Conservation (phyloP, 2,329 filamentous ascomycete species). For the Cyphellophora europaea region DNA sequence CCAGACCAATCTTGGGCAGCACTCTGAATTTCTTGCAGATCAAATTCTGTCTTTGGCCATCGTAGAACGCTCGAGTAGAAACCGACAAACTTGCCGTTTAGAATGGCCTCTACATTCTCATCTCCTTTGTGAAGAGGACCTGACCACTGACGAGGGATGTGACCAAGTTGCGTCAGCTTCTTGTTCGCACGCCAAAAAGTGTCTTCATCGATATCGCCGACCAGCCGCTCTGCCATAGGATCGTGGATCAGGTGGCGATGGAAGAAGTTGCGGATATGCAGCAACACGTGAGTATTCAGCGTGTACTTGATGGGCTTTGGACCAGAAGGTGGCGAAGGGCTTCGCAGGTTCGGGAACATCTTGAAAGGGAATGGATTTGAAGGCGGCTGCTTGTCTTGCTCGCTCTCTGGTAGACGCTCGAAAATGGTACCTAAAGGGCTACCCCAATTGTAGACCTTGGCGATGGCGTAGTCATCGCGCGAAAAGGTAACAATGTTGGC, state of each 20-base stretch:
- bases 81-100: conserved; percentile 12
- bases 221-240: not conserved
- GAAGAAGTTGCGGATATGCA: conserved; percentile 34
- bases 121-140: not conserved
- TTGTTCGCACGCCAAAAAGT: conserved; percentile 16
- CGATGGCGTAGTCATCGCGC: conserved; percentile 16
- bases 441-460: conserved; percentile 19
- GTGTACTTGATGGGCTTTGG: conserved; percentile 10
- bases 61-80: conserved; percentile 27
- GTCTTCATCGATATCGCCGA: conserved; percentile 8
- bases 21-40: conserved; percentile 24
- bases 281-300: conserved; percentile 23
- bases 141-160: conserved; percentile 12
- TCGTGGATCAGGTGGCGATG: conserved; percentile 27
- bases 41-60: conserved; percentile 16
- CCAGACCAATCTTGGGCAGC: conserved; percentile 24
- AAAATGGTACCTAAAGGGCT: conserved; percentile 21
- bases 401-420: conserved; percentile 1
- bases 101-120: not conserved
- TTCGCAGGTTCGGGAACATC: conserved; percentile 7
- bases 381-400: conserved; percentile 11
- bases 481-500: conserved; percentile 8
- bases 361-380: not conserved
- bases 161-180: conserved; percentile 8
- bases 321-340: not conserved